Conservation (phyloP, 257 asterid species). For the Fraxinus pennsylvanica region DNA sequence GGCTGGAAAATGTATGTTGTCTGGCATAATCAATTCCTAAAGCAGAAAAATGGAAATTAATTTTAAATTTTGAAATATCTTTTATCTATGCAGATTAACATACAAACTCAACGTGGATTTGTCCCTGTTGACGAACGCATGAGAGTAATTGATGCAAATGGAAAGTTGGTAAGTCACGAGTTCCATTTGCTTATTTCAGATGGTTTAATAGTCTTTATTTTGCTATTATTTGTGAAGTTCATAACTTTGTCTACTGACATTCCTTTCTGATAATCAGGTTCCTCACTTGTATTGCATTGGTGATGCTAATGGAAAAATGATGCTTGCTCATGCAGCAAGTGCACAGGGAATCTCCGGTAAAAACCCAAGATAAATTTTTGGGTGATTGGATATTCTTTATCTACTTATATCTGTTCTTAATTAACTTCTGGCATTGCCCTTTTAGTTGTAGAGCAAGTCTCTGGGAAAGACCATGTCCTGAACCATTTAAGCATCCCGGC, state of each 20-base stretch:
- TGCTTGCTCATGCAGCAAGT: slow-evolving; percentile 99
- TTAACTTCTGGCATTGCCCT: slow-evolving; percentile 34
- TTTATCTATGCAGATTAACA: slow-evolving; percentile 60
- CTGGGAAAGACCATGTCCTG: slow-evolving; percentile 86
- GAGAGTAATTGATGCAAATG: slow-evolving; percentile 85
- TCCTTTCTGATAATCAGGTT: slow-evolving; percentile 53
- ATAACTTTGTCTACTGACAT: slow-evolving; percentile 28
- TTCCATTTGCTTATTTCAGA: slow-evolving; percentile 19
- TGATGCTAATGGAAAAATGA: slow-evolving; percentile 99
- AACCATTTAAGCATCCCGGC: slow-evolving; percentile 96
- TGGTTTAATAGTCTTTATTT: slow-evolving; percentile 13
- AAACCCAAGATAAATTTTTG: slow-evolving; percentile 23
- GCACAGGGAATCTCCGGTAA: slow-evolving; percentile 94
- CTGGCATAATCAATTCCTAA: slow-evolving; percentile 18
- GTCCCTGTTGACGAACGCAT: slow-evolving; percentile 94
- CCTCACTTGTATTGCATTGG: slow-evolving; percentile 97
- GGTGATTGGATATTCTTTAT: slow-evolving; percentile 20
- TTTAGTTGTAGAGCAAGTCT: slow-evolving; percentile 90
- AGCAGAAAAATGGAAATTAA: slow-evolving; percentile 18
- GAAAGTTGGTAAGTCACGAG: slow-evolving; percentile 65
- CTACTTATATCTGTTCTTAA: neutral
- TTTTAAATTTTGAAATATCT: slow-evolving; percentile 16
- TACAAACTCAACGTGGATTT: slow-evolving; percentile 88
- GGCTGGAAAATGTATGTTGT: slow-evolving; percentile 83
- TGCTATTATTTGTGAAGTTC: slow-evolving; percentile 2